A percentile compares a stretch with the other conserved stretches of the same genome.
Conservation (phyloP, 257 asterid species). For the Verbena officinalis region DNA sequence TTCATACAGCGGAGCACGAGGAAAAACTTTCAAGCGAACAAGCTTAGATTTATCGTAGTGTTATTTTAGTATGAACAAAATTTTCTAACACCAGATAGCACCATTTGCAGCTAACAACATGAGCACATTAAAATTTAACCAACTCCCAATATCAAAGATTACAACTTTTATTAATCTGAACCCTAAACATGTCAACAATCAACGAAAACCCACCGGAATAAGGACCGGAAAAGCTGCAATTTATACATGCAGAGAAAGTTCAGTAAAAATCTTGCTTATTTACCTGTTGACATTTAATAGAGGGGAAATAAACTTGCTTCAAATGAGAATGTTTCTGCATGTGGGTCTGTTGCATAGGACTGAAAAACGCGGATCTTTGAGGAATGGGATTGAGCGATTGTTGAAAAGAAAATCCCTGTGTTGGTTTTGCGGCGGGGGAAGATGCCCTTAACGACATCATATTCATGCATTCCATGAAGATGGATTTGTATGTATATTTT, state of each 20-base stretch:
- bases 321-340: slow-evolving; percentile 21
- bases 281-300: slow-evolving; percentile 72
- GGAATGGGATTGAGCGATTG: slow-evolving; percentile 41
- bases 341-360: slow-evolving; percentile 33
- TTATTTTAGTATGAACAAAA: background rate
- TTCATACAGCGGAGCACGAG: background rate
- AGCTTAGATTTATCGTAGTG: no score
- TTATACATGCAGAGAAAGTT: background rate
- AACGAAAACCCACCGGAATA: slow-evolving; percentile 25
- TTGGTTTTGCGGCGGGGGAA: slow-evolving; percentile 33
- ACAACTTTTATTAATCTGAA: slow-evolving; percentile 18
- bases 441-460: slow-evolving; percentile 29
- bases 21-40: background rate
- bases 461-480: slow-evolving; percentile 42
- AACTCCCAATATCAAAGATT: slow-evolving; percentile 20
- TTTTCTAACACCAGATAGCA: background rate
- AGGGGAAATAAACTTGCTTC: slow-evolving; percentile 21
- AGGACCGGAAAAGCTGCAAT: background rate
- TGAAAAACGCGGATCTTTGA: slow-evolving; percentile 35
- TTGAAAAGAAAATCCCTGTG: slow-evolving; percentile 39
- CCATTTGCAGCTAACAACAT: slow-evolving; percentile 14
- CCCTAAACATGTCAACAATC: background rate
- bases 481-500: background rate
- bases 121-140: background rate
- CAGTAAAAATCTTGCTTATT: background rate